phyloP scores from a whole-genome alignment of 257 asterid genomes.

The Capsicum pubescens region DNA sequence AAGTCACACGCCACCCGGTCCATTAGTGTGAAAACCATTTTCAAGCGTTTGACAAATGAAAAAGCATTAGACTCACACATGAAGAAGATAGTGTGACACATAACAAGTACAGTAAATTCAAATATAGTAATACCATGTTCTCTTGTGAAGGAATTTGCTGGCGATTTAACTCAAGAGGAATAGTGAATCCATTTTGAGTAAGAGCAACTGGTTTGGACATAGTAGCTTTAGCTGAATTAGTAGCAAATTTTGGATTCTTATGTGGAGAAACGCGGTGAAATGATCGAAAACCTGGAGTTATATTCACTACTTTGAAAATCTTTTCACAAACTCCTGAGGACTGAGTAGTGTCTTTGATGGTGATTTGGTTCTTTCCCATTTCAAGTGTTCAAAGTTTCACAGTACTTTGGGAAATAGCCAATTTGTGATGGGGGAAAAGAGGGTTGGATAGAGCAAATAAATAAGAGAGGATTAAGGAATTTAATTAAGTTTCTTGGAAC shows the following conservation, averaged over 20 bases:
- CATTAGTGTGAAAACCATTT: no score
- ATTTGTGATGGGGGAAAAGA: background rate
- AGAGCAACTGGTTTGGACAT: background rate
- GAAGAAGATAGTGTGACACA: no score
- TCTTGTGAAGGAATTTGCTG: background rate
- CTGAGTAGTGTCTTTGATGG: background rate
- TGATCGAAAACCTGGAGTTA: background rate
- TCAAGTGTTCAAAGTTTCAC: background rate
- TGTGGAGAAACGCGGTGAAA: background rate
- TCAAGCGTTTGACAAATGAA: no score
- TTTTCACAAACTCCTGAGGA: background rate
- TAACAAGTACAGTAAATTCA: no score
- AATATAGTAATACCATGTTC: background rate
- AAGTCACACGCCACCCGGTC: no score
- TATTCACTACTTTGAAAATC: background rate
- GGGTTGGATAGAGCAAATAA: background rate
- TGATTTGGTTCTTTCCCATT: conserved; percentile 2
- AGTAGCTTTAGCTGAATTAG: background rate
- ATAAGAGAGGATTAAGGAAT: background rate
- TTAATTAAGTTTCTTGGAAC: background rate
- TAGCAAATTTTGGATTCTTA: background rate
- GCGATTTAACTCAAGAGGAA: background rate
- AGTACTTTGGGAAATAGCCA: background rate
- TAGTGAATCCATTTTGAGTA: no score
- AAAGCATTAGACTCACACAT: no score